Percentiles rank a stretch among this genome's conserved stretches.
These are phyloP conservation scores for Pistacia integerrima DNA, from an alignment of 345 rosid species.

Conservation along the genomic window DNA sequence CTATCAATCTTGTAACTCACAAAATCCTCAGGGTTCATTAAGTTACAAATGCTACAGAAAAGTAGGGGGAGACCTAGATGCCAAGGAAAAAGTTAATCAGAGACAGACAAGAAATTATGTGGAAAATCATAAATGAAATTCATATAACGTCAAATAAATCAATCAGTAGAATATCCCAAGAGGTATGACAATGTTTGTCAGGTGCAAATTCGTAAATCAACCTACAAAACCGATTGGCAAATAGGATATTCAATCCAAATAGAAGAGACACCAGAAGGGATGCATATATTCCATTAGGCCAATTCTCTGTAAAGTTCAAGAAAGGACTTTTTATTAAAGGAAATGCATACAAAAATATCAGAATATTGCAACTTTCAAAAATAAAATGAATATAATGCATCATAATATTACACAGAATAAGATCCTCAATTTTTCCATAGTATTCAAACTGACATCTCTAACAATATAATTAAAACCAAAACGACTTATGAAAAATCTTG, in stretches of 20 bases:
- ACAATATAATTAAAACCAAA: neutral
- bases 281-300: neutral
- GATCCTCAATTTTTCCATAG: too few species aligned
- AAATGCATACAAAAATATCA: neutral
- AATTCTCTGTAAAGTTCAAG: neutral
- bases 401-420: neutral
- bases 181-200: constrained; percentile 1
- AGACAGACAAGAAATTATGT: neutral
- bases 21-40: neutral
- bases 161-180: neutral
- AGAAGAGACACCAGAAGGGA: neutral
- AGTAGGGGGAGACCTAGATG: too few species aligned
- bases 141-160: neutral
- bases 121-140: neutral
- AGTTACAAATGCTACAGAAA: neutral
- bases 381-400: neutral
- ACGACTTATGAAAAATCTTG: neutral
- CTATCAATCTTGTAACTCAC: neutral
- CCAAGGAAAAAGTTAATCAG: too few species aligned
- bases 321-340: too few species aligned
- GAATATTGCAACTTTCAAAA: neutral
- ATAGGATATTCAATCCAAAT: neutral
- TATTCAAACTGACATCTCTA: neutral
- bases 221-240: neutral
- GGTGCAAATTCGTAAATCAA: neutral